phyloP scores from a whole-genome alignment of 192 early-diverging fungal species.

The Lobosporangium transversale region DNA sequence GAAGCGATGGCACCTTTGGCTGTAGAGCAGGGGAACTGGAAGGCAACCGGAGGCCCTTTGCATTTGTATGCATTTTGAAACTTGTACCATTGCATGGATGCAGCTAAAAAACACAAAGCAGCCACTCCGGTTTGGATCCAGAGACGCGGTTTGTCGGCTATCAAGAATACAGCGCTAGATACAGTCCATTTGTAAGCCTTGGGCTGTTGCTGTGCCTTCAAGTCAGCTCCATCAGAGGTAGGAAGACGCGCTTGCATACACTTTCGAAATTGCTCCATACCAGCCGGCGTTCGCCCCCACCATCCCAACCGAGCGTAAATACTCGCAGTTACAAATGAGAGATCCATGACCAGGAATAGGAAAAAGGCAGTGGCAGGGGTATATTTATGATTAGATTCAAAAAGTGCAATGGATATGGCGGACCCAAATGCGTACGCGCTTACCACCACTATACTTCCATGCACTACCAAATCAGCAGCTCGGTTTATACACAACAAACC shows the following conservation, averaged over 20 bases:
- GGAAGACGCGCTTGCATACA: no score
- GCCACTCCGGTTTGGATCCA: conserved; percentile 7
- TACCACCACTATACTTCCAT: conserved; percentile 16
- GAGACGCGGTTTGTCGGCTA: conserved; percentile 8
- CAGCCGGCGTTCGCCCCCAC: conserved; percentile 16
- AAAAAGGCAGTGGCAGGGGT: conserved; percentile 12
- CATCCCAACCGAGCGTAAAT: conserved; percentile 24
- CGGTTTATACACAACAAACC: not conserved
- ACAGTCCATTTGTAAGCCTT: no score
- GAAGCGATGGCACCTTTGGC: conserved; percentile 15
- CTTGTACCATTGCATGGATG: conserved; percentile 11
- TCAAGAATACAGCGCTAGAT: not conserved
- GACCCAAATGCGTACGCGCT: conserved; percentile 26
- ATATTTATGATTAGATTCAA: conserved; percentile 2
- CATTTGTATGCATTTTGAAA: conserved; percentile 11
- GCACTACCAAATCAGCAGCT: conserved; percentile 6
- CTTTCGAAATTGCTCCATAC: not conserved
- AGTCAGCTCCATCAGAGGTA: no score
- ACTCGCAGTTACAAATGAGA: conserved; percentile 7
- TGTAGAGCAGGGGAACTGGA: conserved; percentile 13
- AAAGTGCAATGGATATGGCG: conserved; percentile 5
- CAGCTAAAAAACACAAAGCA: not conserved
- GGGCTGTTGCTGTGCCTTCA: no score
- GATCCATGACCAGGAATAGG: conserved; percentile 14
- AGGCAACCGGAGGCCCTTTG: not conserved